Conservation (phyloP, 306 rosid species). For the Senna siamea region DNA sequence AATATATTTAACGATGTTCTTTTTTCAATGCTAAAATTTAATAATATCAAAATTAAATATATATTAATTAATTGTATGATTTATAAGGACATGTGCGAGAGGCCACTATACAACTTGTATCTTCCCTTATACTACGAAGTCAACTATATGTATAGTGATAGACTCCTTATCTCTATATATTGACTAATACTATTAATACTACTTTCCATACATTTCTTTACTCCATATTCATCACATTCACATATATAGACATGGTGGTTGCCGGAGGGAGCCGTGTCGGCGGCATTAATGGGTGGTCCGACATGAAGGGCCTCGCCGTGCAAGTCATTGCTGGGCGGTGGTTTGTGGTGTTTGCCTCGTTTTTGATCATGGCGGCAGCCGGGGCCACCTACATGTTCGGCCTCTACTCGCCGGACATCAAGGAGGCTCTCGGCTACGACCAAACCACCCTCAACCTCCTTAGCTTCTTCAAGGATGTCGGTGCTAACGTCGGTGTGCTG, state of each 20-base stretch:
- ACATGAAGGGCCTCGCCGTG: conserved; percentile 38
- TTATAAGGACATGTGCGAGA: too few species aligned
- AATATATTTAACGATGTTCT: too few species aligned
- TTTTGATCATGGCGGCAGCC: conserved; percentile 72
- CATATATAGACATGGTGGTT: conserved; percentile 24
- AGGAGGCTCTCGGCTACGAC: conserved; percentile 64
- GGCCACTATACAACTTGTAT: too few species aligned
- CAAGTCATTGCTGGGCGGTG: conserved; percentile 70
- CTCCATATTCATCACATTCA: too few species aligned
- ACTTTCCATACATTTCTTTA: too few species aligned
- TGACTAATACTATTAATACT: too few species aligned
- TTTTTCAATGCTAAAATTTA: too few species aligned
- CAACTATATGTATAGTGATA: too few species aligned
- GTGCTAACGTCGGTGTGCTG: conserved; percentile 70
- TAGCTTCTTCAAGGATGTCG: conserved; percentile 88
- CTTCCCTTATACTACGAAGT: too few species aligned
- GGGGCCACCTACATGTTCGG: conserved; percentile 91
- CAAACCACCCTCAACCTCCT: conserved; percentile 79
- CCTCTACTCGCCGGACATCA: conserved; percentile 70
- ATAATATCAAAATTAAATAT: too few species aligned
- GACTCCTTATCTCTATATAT: too few species aligned
- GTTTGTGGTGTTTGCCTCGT: conserved; percentile 78
- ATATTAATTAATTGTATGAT: too few species aligned
- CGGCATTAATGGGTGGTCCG: conserved; percentile 27
- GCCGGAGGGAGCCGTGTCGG: conserved; percentile 13